Evolutionary conservation across 1,139 yeast genomes (phyloP), one percentile per base, ranked within the genome.

Genomic region (Sugiyamaella castrensis): DNA sequence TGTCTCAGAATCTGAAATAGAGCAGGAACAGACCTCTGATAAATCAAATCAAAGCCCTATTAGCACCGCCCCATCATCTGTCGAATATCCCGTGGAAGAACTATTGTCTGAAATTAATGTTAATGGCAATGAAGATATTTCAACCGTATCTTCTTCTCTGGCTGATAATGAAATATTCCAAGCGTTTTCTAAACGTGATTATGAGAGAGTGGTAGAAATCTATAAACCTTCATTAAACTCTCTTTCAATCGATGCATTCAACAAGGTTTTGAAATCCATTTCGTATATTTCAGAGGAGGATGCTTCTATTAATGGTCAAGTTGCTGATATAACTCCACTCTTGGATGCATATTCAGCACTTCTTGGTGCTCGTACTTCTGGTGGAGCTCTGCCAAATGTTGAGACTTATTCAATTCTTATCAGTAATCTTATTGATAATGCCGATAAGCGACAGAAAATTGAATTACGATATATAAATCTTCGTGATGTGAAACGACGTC

Each of bases 271-370:
- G 12, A 28, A 29, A 11, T 35, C 46, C 11, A 42, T 42, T 19
- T 39, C 46, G 9, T 35, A 42, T 29, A 33, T 42, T 28, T 42
- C 31, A 8, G 37, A 12, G 8, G 46, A 42, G 28, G 36, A 34
- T 28, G 26, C 35, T 8, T 24, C 28, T 19, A 32, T 36, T n/a
- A n/a, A n/a, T n/a, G n/a, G n/a, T n/a, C n/a, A n/a, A n/a, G n/a
- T n/a, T 8, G 46, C 51, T 28, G 58, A 60, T 31, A 28, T 56
- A 16, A 40, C 54, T 10, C 57, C 57, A 10, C 43, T 59, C 33
- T 47, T 69, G 8, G 66, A 67, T 41, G 61, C 60, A 7, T 70
- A 68, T 51, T 57, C 63, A 37, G 57, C 57, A 24, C 59, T 69
- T 62, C 55, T 69, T 11, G 31, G 52, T 13, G 49, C 56, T 15